Conservation (phyloP, 345 rosid genomes). For the Abelmoschus esculentus region DNA sequence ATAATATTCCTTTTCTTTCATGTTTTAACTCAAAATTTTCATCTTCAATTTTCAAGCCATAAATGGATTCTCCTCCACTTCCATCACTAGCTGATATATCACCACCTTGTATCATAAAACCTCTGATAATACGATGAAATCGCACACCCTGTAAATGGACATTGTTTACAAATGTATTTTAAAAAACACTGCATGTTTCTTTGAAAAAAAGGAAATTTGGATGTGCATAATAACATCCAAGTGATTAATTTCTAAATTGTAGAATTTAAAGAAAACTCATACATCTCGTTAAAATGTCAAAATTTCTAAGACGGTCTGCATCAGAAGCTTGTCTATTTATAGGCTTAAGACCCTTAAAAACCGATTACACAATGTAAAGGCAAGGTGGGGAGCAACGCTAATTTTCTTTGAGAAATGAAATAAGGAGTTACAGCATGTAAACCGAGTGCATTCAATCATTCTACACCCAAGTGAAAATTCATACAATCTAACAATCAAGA, state of each 20-base stretch:
- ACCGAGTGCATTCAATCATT: neutral
- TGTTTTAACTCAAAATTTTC: conserved; percentile 84
- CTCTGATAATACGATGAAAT: conserved; percentile 75
- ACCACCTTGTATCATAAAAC: conserved; percentile 91
- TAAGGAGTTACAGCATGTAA: neutral
- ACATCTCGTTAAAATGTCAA: neutral
- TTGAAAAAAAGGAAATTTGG: neutral
- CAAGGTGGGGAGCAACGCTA: neutral
- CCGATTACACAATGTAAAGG: neutral
- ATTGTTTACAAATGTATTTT: neutral
- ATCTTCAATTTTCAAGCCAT: conserved; percentile 79
- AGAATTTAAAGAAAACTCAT: neutral
- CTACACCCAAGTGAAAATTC: neutral
- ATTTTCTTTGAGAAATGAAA: neutral
- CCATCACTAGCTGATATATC: conserved; percentile 88
- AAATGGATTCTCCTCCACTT: conserved; percentile 86
- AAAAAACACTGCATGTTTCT: neutral
- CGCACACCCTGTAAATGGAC: conserved; percentile 49
- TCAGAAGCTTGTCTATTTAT: too few relatives aligned
- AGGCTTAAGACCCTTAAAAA: neutral
- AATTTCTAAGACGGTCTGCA: neutral
- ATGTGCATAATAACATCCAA: neutral
- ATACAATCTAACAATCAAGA: neutral
- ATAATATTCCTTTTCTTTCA: conserved; percentile 93
- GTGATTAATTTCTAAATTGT: neutral